A percentile compares a stretch with the other conserved stretches of the same genome.
Conservation (phyloP, 768 basidiomycete genomes). For the Leccinum subgranulosum region DNA sequence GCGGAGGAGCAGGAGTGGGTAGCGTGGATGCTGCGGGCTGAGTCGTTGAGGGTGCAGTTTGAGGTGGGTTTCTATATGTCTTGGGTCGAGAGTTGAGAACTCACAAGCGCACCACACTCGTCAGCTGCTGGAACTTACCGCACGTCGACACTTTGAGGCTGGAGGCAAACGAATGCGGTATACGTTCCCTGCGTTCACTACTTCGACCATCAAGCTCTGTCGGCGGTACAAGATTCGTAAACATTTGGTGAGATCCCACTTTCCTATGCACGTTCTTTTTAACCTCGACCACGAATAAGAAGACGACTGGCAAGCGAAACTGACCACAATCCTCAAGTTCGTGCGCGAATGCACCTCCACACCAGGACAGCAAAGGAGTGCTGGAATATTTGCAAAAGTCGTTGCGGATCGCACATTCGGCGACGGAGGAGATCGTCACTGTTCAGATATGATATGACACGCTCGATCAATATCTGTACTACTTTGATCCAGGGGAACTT, state of each 20-base stretch:
- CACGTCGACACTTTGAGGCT: constrained; percentile 83
- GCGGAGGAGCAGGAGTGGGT: constrained; percentile 99
- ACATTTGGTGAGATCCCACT: constrained; percentile 45
- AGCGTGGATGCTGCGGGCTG: constrained; percentile 92
- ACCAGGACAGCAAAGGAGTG: too few relatives aligned
- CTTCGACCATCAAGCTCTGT: constrained; percentile 89
- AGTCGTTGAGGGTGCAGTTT: constrained; percentile 85
- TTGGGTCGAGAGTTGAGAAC: too few relatives aligned
- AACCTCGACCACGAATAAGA: constrained; percentile 45
- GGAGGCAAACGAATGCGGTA: constrained; percentile 95
- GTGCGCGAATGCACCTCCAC: constrained; percentile 79
- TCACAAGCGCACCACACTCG: not conserved
- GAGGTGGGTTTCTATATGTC: constrained; percentile 47
- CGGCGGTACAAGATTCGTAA: constrained; percentile 81
- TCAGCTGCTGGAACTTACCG: constrained; percentile 80
- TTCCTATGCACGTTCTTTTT: not conserved
- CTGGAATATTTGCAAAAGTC: too few relatives aligned
- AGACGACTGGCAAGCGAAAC: constrained; percentile 87
- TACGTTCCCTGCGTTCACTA: constrained; percentile 43
- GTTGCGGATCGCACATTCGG: too few relatives aligned
- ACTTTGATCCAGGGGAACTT: too few relatives aligned
- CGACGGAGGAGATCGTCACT: too few relatives aligned
- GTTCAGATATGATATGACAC: too few relatives aligned
- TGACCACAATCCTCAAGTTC: constrained; percentile 89
- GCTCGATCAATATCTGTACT: too few relatives aligned